Base-by-base conservation (phyloP, 2,329 filamentous ascomycete genomes). In the Colletotrichum trifolii region DNA sequence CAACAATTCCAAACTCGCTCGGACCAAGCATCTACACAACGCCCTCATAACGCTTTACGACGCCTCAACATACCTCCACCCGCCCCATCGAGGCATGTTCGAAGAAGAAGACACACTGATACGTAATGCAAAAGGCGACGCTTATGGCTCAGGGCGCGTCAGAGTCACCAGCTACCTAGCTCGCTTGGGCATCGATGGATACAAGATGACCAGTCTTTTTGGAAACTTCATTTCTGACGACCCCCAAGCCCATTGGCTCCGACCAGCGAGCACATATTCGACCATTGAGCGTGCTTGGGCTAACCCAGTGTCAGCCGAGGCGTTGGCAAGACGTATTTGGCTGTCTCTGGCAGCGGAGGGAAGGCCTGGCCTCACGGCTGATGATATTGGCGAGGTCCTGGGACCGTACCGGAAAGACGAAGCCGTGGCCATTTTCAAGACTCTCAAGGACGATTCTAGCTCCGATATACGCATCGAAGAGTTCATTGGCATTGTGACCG, bases 381-480 rank as follows among this genome's bases (percentile, higher is more conserved):
- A 69, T 13, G 71, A 74, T 57, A 70, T 74, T 12, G 68, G 67
- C 48, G 72, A 74, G 47, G 71, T 74, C 8, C 65, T 74, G 10
- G 72, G 72, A 1, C 70, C 71, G 0, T 71, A 70, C 59, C 61
- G 69, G 2, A 68, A 68, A 43, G 68, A 69, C 4, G 71, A 73
- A 39, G 72, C 72, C 9, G 35, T 66, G 4, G 34, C 3, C 1
- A 67, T 70, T 48, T 72, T 72, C 66, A 69, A 68, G 53, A 58
- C 59, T 9, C 8, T 66, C 7, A 63, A 53, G 17, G 66, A 71
- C 34, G 69, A 70, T 55, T 68, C 71, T 35, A 68, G 66, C 33
- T 72, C 71, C 45, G 71, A 74, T 43, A 70, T 74, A 34, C 69
- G 66, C n/a, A 68, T 74, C 9, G 71, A 72, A 9, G 73, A 75